Conservation (phyloP, 352 stramenopile genomes). For the Albugo laibachii region DNA sequence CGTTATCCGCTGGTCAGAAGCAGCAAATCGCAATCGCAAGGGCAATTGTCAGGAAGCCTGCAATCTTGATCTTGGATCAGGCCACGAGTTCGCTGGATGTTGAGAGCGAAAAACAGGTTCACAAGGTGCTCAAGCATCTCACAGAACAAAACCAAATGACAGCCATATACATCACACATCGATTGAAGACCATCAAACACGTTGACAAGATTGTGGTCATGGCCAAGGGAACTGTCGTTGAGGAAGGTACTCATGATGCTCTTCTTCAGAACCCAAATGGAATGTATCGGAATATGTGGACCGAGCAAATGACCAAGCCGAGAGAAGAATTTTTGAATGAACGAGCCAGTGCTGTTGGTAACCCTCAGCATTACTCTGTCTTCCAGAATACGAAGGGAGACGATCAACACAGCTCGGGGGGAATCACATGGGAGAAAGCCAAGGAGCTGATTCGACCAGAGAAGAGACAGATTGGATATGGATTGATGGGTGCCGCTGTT, state of each 20-base stretch:
- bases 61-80: constrained; percentile 65
- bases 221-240: constrained; percentile 5
- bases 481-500: constrained; percentile 1
- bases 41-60: constrained; percentile 49
- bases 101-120: background rate
- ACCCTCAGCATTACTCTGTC: background rate
- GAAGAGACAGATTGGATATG: constrained; percentile 1
- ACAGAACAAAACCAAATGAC: constrained; percentile 6
- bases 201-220: constrained; percentile 12
- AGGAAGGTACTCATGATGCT: constrained; percentile 7
- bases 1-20: constrained; percentile 83
- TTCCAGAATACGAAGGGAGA: background rate
- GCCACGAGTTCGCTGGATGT: constrained; percentile 14
- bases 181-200: constrained; percentile 5
- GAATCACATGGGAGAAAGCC: constrained; percentile 6
- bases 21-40: constrained; percentile 82
- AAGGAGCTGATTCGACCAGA: constrained; percentile 5
- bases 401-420: background rate
- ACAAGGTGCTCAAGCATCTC: constrained; percentile 2
- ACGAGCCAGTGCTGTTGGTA: background rate
- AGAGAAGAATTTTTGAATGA: background rate
- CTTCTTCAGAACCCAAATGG: constrained; percentile 7
- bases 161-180: constrained; percentile 13
- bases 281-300: constrained; percentile 16
- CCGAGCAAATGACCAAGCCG: constrained; percentile 9